These are phyloP conservation scores for Populus ilicifolia DNA, from an alignment of 345 rosid genomes.

Conservation along the genomic window DNA sequence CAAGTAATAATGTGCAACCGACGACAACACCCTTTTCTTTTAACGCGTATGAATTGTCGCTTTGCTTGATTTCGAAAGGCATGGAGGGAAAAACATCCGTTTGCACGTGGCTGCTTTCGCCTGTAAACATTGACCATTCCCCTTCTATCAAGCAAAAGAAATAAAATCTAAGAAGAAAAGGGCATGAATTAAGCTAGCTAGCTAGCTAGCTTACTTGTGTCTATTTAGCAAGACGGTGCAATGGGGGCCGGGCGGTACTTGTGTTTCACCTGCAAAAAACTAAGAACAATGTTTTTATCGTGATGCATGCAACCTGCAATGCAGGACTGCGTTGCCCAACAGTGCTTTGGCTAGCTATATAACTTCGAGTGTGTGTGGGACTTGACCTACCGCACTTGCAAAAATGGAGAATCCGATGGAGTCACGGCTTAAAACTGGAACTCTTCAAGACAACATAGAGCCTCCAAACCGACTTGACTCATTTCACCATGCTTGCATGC, in stretches of 20 bases:
- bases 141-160: neutral
- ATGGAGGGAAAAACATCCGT: neutral
- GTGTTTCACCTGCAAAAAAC: no score
- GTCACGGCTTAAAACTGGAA: no score
- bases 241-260: no score
- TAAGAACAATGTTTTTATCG: no score
- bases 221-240: no score
- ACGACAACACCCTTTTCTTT: neutral
- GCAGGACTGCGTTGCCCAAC: no score
- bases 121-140: neutral
- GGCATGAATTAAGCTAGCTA: neutral
- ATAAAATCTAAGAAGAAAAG: neutral
- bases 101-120: slow-evolving; percentile 11
- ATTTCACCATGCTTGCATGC: neutral
- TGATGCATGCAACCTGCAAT: no score
- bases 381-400: neutral
- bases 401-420: slow-evolving; percentile 2
- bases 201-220: neutral
- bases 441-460: neutral
- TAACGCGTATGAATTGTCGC: neutral
- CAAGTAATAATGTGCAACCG: neutral
- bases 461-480: slow-evolving; percentile 4
- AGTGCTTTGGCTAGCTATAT: neutral
- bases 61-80: slow-evolving; percentile 6
- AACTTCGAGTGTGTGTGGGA: slow-evolving; percentile 6